Evolutionary conservation across 768 basidiomycete species (phyloP).

Genomic region (Boletales sp.): DNA sequence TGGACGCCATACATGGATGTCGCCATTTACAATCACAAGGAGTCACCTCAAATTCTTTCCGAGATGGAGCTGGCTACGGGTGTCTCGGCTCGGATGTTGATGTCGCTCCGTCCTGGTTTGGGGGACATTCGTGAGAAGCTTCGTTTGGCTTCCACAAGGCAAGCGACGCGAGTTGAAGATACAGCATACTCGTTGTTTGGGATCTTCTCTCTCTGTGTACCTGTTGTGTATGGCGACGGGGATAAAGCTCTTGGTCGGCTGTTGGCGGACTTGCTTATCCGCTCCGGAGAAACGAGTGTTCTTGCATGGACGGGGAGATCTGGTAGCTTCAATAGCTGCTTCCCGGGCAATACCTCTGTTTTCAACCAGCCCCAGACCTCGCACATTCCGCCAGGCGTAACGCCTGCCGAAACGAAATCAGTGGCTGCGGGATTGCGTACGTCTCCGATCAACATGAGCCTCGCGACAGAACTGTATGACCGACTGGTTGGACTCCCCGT

Average conservation of each 20-base stretch:
- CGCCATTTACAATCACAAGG: constrained; percentile 2
- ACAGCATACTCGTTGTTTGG: constrained; percentile 9
- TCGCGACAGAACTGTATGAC: neutral
- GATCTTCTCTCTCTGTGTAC: constrained; percentile 3
- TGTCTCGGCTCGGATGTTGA: neutral
- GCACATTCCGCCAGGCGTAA: neutral
- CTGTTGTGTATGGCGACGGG: constrained; percentile 10
- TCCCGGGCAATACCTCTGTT: neutral
- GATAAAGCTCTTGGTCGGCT: constrained; percentile 4
- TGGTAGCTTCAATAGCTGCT: constrained; percentile 8
- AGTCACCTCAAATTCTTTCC: neutral
- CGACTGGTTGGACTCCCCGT: neutral
- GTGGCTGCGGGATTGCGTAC: neutral
- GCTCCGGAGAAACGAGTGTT: constrained; percentile 4
- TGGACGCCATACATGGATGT: neutral
- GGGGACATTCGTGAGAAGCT: constrained; percentile 10
- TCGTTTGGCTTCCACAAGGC: constrained; percentile 5
- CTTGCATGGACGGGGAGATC: constrained; percentile 8
- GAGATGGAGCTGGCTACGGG: constrained; percentile 6
- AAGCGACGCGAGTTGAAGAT: constrained; percentile 8
- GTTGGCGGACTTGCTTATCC: constrained; percentile 2
- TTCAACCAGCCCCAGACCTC: neutral
- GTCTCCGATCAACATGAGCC: neutral
- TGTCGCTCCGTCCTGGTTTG: constrained; percentile 1
- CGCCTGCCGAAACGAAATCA: neutral